Conservation (phyloP, 352 stramenopile genomes). For the Globisporangium nagaii region DNA sequence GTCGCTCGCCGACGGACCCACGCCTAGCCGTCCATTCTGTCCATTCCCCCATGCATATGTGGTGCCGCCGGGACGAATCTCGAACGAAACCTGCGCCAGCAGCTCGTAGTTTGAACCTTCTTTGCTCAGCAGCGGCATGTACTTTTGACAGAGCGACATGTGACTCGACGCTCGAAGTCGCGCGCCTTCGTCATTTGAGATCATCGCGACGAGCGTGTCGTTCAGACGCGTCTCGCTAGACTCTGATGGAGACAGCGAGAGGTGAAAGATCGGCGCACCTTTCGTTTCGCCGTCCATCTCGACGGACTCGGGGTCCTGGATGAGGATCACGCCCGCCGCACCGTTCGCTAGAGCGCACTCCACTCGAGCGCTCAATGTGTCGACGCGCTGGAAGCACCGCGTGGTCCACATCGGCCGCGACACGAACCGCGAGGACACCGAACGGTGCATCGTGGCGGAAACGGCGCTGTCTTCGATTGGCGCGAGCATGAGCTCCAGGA, state of each 20-base stretch:
- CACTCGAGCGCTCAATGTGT: constrained; percentile 29
- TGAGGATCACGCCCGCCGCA: constrained; percentile 42
- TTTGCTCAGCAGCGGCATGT: constrained; percentile 23
- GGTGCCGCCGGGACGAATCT: constrained; percentile 40
- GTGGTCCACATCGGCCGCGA: constrained; percentile 24
- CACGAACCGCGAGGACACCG: constrained; percentile 1
- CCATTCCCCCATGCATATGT: constrained; percentile 64
- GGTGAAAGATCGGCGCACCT: not conserved
- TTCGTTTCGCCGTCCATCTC: constrained; percentile 17
- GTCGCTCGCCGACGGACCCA: constrained; percentile 18
- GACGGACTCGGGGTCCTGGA: constrained; percentile 23
- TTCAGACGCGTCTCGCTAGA: constrained; percentile 1
- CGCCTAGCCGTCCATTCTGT: constrained; percentile 48
- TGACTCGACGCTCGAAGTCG: constrained; percentile 21
- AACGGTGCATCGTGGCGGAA: not conserved
- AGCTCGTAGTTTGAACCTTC: constrained; percentile 28
- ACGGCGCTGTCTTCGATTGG: not conserved
- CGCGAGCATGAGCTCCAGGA: constrained; percentile 19
- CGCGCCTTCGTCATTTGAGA: constrained; percentile 22
- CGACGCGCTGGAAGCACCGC: constrained; percentile 45
- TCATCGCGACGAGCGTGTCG: constrained; percentile 24
- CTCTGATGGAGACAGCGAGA: not conserved
- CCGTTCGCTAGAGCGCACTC: constrained; percentile 38
- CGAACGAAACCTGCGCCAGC: constrained; percentile 37
- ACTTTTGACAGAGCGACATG: constrained; percentile 14